Evolutionary conservation across 306 rosid genomes (phyloP), one percentile per base, ranked within the genome.

Genomic region (Erythrophleum fordii): DNA sequence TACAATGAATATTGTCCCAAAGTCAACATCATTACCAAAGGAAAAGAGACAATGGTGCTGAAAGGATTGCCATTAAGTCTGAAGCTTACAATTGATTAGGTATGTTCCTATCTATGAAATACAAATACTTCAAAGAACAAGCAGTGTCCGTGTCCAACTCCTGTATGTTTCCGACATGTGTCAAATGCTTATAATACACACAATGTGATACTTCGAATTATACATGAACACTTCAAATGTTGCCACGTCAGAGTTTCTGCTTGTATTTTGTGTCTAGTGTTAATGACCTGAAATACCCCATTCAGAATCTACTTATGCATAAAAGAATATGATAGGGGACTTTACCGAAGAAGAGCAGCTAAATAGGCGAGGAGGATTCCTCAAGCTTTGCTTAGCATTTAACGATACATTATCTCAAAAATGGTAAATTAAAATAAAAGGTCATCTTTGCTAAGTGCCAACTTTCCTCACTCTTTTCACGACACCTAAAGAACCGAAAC

Each of bases 401-500:
- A 64, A 20, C 29, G 25, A 55, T 39, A 46, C 44, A 31, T 20
- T n/a, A 26, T 23, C 10, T 23, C 42, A 72, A 28, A 56, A 12
- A 3, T 29, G 31, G n/a, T 39, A 53, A 53, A 53, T 20, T 20
- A 14, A 8, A 31, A 64, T 22, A 0, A 58, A 68, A 51, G 10
- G 31, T 53, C 25, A 23, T 11, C 49, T 53, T 18, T 20, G 23
- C 22, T 42, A 5, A 62, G 75, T 6, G 31, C 22, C 20, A 25
- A 62, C 52, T 77, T 75, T 61, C 70, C 49, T 55, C 56, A 73
- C 31, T 60, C 20, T 70, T 75, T 61, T 58, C 77, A 60, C 60
- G 9, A 46, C 84, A 70, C 28, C 58, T 66, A 73, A 58, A 75
- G 60, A 85, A 75, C 53, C 28, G 39, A 31, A 81, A 26, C 76